Evolutionary conservation across 108 stramenopile species (phyloP).

Genomic region (Nitzschia sp.): DNA sequence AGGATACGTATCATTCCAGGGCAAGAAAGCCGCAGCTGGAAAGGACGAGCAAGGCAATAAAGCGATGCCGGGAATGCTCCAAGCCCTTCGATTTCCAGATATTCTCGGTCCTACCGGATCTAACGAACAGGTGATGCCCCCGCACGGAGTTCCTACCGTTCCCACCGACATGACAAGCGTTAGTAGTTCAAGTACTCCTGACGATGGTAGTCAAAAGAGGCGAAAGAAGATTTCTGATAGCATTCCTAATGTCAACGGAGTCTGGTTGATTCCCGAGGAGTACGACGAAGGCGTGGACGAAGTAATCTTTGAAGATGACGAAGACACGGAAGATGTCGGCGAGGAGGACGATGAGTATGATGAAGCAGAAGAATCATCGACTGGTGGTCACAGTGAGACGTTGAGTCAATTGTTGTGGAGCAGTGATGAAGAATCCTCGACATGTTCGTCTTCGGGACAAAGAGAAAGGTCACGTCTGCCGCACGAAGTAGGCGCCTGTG

Average conservation of each 20-base stretch:
- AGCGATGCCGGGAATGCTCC: too few species aligned
- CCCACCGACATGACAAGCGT: slow-evolving; percentile 2
- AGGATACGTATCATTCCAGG: background rate
- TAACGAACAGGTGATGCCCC: background rate
- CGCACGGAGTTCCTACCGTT: background rate
- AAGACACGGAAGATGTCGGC: background rate
- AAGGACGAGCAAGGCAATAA: background rate
- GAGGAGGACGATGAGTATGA: background rate
- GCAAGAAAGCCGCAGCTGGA: too few species aligned
- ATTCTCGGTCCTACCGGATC: background rate
- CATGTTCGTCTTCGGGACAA: background rate
- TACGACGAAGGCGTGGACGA: too few species aligned
- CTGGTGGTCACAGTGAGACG: background rate
- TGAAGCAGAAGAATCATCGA: background rate
- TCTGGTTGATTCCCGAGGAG: background rate
- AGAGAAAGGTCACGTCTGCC: background rate
- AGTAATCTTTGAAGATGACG: too few species aligned
- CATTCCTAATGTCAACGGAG: background rate
- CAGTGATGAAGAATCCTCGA: background rate
- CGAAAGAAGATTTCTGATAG: background rate
- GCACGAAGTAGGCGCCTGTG: background rate
- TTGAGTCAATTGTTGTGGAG: background rate
- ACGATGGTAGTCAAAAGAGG: background rate
- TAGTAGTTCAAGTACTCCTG: background rate
- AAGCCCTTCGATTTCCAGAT: slow-evolving; percentile 32